Evolutionary conservation across 2,329 filamentous ascomycete genomes (phyloP).

Genomic region (Cordyceps cicadae): DNA sequence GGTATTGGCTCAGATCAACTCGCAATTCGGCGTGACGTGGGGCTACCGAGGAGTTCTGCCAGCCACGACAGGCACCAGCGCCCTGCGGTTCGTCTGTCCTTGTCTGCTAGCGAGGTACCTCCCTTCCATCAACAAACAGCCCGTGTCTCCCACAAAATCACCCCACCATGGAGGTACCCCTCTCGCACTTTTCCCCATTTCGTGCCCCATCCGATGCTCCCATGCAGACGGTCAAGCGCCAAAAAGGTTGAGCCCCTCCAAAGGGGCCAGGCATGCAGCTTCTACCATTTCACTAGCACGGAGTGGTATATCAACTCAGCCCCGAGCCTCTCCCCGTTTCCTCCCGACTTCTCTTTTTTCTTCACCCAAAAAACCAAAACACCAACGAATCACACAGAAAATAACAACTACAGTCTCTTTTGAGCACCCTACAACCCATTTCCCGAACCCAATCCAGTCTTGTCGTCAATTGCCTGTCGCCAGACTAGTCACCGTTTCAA

Average conservation of each 20-base stretch:
- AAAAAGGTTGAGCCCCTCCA: slow-evolving; percentile 11
- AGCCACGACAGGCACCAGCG: not conserved
- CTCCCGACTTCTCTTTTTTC: slow-evolving; percentile 12
- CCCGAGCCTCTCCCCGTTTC: slow-evolving; percentile 6
- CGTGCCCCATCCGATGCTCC: not conserved
- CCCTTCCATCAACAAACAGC: not conserved
- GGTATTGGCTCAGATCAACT: not conserved
- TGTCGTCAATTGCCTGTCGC: slow-evolving; percentile 2
- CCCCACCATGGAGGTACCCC: slow-evolving; percentile 1
- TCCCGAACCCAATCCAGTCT: not conserved
- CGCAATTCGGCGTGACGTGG: not conserved
- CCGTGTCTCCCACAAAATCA: not conserved
- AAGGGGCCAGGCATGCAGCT: not conserved
- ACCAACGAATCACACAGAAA: not conserved
- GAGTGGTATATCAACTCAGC: slow-evolving; percentile 15
- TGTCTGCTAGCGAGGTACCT: slow-evolving; percentile 1
- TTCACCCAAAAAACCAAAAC: slow-evolving; percentile 12
- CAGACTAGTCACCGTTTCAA: not conserved
- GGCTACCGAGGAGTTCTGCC: not conserved
- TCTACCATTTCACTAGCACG: slow-evolving; percentile 14
- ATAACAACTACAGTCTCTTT: not conserved
- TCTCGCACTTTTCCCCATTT: not conserved
- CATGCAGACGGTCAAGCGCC: not conserved
- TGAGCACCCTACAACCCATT: not conserved
- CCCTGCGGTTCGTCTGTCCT: not conserved